Evolutionary conservation across 257 asterid genomes (phyloP).

Genomic region (Solanum ahanhuiri): DNA sequence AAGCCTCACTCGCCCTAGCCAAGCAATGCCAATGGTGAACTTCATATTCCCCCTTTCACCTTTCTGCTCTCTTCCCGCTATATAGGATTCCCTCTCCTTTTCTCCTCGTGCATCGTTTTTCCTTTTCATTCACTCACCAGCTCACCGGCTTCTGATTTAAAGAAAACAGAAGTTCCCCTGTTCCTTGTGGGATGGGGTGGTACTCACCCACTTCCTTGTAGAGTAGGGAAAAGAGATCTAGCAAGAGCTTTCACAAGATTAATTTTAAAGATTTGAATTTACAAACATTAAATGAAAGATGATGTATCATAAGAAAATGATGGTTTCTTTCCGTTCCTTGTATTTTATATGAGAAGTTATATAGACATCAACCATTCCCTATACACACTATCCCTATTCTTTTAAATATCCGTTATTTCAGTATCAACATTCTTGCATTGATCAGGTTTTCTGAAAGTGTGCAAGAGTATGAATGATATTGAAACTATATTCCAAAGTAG

Average conservation of each 20-base stretch:
- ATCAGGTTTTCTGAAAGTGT: neutral
- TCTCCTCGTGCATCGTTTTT: neutral
- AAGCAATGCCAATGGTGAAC: neutral
- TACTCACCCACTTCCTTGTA: neutral
- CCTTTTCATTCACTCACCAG: neutral
- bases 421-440: neutral
- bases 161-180: neutral
- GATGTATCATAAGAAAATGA: too few species aligned
- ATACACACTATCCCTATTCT: neutral
- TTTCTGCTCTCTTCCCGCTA: neutral
- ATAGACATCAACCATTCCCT: neutral
- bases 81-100: neutral
- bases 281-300: too few species aligned
- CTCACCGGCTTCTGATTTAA: neutral
- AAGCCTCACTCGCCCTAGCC: neutral
- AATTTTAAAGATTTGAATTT: neutral
- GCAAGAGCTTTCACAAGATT: neutral
- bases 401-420: neutral
- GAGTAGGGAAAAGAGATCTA: neutral
- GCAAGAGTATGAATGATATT: neutral
- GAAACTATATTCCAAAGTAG: neutral
- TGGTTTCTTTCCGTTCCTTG: too few species aligned
- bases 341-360: neutral
- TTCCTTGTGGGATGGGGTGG: neutral
- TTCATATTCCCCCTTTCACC: neutral